Conservation (phyloP, 306 rosid genomes). For the Prunus dulcis region DNA sequence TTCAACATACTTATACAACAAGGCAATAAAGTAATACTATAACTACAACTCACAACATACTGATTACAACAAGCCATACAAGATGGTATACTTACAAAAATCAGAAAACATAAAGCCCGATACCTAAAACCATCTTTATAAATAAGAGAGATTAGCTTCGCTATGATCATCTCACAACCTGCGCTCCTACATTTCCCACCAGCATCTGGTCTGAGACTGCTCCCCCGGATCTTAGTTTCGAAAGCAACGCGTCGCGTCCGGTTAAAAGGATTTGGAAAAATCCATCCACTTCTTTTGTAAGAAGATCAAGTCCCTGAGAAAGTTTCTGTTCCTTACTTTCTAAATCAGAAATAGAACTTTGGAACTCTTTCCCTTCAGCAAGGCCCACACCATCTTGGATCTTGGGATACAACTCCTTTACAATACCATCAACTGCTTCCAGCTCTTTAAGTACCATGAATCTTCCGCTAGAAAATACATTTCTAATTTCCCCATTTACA, state of each 20-base stretch:
- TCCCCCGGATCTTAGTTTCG: constrained; percentile 49
- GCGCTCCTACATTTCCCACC: constrained; percentile 25
- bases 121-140: constrained; percentile 28
- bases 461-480: constrained; percentile 36
- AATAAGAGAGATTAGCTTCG: constrained; percentile 20
- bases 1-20: constrained; percentile 40
- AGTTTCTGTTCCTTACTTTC: constrained; percentile 40
- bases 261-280: constrained; percentile 57
- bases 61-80: constrained; percentile 39
- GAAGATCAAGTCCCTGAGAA: constrained; percentile 66
- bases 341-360: constrained; percentile 42
- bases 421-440: constrained; percentile 54
- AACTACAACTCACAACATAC: constrained; percentile 30
- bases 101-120: constrained; percentile 37
- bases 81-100: constrained; percentile 27
- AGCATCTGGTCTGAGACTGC: constrained; percentile 21
- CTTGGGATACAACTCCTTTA: constrained; percentile 51
- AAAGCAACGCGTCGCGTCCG: constrained; percentile 71
- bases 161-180: constrained; percentile 26
- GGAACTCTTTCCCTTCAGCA: constrained; percentile 22
- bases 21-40: constrained; percentile 5
- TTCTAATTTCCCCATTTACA: constrained; percentile 63
- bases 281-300: constrained; percentile 62
- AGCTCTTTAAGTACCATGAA: constrained; percentile 49
- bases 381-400: constrained; percentile 43